Base-by-base conservation (phyloP, 1,139 yeast genomes). In the Pichia inconspicua region DNA sequence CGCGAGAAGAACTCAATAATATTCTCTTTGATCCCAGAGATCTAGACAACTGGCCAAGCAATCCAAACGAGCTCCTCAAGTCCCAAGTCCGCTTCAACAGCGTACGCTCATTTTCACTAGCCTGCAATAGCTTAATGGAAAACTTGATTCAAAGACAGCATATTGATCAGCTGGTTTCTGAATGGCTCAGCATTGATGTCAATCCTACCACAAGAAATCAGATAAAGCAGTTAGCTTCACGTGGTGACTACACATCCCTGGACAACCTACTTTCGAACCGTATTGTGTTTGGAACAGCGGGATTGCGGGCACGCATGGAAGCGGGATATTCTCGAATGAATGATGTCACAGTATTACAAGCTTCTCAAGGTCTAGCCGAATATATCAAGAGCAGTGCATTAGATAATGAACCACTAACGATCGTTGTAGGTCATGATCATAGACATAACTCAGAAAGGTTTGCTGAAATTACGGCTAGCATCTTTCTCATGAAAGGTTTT, bases 361-460 rank as follows among this genome's bases (percentile, higher is more conserved):
- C 97, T 0, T 82, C 97, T 0, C 97, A 90, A 61, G 98, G 97
- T 0, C 70, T 92, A 32, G 85, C 95, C 0, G 68, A 68, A 47
- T 87, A 58, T n/a, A 65, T 66, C 22, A 60, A 66, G 6, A 4
- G 11, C 37, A 15, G 11, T 34, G 11, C 37, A 8, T 25, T 19
- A 2, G 49, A 59, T 30, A 67, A 70, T 12, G 38, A 43, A 43
- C 50, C 58, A 3, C 66, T 78, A 3, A 74, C 75, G 0, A 72
- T 88, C 22, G 96, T 89, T 0, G 70, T 92, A 41, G 97, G 97
- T 2, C 90, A 89, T 66, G 98, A 92, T 63, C 97, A 92, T 64
- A 72, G 98, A 41, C 82, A 74, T 67, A 77, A 89, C 61, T 90
- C 97, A 0, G 73, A 72, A 53, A 69, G 83, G 50, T 92, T 84